Base-by-base conservation (phyloP, 805 yeast species). In the Pichia cephalocereana region DNA sequence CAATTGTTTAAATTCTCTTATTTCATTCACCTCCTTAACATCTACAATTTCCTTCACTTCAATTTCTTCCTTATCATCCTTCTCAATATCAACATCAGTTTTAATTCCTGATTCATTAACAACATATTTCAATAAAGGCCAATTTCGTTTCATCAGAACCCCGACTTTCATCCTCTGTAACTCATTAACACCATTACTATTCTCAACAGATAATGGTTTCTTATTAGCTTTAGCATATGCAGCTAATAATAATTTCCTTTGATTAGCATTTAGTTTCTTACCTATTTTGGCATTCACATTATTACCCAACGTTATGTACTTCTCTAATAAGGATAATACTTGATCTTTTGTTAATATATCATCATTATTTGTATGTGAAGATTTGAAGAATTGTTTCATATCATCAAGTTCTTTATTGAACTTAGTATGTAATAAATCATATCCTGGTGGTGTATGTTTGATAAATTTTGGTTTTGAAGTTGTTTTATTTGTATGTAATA, bases 381-480 rank as follows among this genome's bases (percentile, higher is more conserved):
- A 39, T 12, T 40, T 14, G 15, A 40, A 56, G 42, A 39, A 54
- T 45, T 19, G 40, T 43, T 38, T 47, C 18, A 62, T 48, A 23
- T 50, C 45, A 0, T 31, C 31, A 8, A 59, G 41, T 46, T 63
- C 65, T 5, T 27, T 41, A 9, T 44, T 47, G 47, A 59, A 63
- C 18, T 51, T 51, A 11, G 40, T 23, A 8, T 46, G 38, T 42
- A 63, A 54, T 34, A 58, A 53, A 0, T 54, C 43, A 40, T 53
- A 62, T 6, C 64, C 66, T 41, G 50, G 45, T 41, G 51, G 48
- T 23, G 64, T 63, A 38, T 23, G 38, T 18, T 30, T 6, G 12
- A 41, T 17, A n/a, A 1, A 5, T 23, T 23, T 36, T 30, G 31
- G 15, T 15, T 30, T 12, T 30, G 28, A 18, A 3, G 26, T 19